Evolutionary conservation across 306 rosid species (phyloP), one percentile per base, ranked within the genome.

Genomic region (Cucumis hystrix): DNA sequence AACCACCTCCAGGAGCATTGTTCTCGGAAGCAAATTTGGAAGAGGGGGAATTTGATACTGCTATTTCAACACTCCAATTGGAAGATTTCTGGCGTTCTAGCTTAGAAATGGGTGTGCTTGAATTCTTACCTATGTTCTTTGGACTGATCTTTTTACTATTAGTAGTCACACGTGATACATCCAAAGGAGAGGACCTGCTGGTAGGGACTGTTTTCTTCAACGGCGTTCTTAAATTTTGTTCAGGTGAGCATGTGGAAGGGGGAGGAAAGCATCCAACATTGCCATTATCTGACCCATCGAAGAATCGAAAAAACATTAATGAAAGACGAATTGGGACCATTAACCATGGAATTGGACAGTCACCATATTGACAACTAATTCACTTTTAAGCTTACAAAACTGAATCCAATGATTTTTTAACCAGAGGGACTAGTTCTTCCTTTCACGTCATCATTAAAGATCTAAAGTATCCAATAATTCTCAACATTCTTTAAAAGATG

Each of bases 171-270:
- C 65, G 77, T 18, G 92, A 84, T 80, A 72, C 82, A 23, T 84
- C 77, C n/a, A 87, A 79, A 16, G 88, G 85, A 75, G 90, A 96
- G 85, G 93, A 83, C 90, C 87, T 87, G 75, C 78, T 88, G 63
- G 86, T 81, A 81, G 87, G 88, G 83, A 86, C 88, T 25, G 78
- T 76, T 83, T 86, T 96, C 87, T 84, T 93, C 57, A 84, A 80
- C 51, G 87, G 87, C 66, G 83, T 79, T 84, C 84, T 86, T 51
- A 76, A 78, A 78, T 83, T 79, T 62, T 80, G 56, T 78, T 75
- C 79, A 39, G 81, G 77, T 13, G 89, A 79, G 80, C 79, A 80
- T 86, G 68, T 84, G 67, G 85, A 74, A 43, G 75, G 23, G 21
- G 83, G 78, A 80, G 84, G 66, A 37, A 68, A 84, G 76, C 83